Base-by-base conservation (phyloP, 768 basidiomycete species). In the Kwoniella newhampshirensis region DNA sequence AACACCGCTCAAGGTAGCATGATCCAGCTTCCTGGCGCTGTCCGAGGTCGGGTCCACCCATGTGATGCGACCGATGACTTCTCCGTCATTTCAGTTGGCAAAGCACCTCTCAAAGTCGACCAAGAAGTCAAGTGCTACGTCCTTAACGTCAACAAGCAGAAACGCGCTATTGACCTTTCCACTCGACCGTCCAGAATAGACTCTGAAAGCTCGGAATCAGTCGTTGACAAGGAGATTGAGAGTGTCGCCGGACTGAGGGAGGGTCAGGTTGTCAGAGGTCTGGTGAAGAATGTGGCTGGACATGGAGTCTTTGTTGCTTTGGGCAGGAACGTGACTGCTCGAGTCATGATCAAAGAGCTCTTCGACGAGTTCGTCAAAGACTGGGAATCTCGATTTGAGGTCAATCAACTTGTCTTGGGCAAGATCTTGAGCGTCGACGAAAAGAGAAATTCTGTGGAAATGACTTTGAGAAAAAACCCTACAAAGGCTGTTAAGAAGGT, bases 291-390 rank as follows among this genome's bases (percentile, higher is more conserved):
- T 66, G 80, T 98, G 28, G 82, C 84, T 17, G 46, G 43, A 25
- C 87, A 91, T 43, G 94, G 94, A 15, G 70, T 99, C 18, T 98
- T 96, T 66, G 90, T 99, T 2, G 84, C 84, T 25, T 78, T 99
- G 32, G 91, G 89, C 9, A 82, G 86, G 27, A 82, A 82, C n/a
- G 79, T 96, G 25, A 90, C 92, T 69, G 92, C 88, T 54, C 85
- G 93, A 17, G 86, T 99, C 25, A 91, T 94, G 77, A 97, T 97
- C 71, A 85, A 82, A 70, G 90, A 96, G 77, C 82, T 94, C 4
- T 96, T 94, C 71, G 89, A 96, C 68, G 91, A 92, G 90, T 98
- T 84, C 76, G 83, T 97, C 68, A 96, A 97, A 77, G 93, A 97
- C 37, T 99, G 94, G 94, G 87, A 93, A 78, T 79, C 81, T 25